A percentile compares a stretch with the other conserved stretches of the same genome.
These are phyloP conservation scores for Pichia norvegensis DNA, from an alignment of 1,139 yeast species.

Conservation along the genomic window DNA sequence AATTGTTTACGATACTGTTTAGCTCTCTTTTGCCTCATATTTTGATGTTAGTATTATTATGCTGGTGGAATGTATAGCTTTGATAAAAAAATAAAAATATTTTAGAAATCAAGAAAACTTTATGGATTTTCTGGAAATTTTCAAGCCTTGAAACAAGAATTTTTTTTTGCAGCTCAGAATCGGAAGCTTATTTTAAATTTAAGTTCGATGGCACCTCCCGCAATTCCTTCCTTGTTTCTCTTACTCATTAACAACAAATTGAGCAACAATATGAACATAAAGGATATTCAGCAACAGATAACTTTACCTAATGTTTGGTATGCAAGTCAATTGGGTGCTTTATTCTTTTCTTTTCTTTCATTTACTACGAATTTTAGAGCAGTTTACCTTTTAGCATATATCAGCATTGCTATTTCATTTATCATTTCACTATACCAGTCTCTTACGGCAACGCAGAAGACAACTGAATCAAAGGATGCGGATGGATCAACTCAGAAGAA, in stretches of 20 bases:
- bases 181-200: no score
- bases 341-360: slow-evolving; percentile 48
- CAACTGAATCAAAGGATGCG: neutral
- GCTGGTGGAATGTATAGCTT: no score
- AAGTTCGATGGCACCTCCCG: neutral
- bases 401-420: slow-evolving; percentile 66
- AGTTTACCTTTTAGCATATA: slow-evolving; percentile 54
- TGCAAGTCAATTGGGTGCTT: slow-evolving; percentile 63
- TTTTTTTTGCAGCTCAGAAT: no score
- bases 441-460: slow-evolving; percentile 6
- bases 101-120: no score
- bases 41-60: no score
- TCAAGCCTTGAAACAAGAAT: no score
- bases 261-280: neutral
- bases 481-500: neutral
- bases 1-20: slow-evolving; percentile 90
- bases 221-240: neutral
- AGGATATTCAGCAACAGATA: slow-evolving; percentile 19
- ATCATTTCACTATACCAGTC: slow-evolving; percentile 66
- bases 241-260: neutral
- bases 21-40: slow-evolving; percentile 93
- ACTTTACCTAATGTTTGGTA: slow-evolving; percentile 57
- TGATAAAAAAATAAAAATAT: no score
- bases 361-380: slow-evolving; percentile 40
- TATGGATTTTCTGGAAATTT: no score